phyloP scores from a whole-genome alignment of 495 filamentous ascomycete species.

The Aspergillus nidulans region DNA sequence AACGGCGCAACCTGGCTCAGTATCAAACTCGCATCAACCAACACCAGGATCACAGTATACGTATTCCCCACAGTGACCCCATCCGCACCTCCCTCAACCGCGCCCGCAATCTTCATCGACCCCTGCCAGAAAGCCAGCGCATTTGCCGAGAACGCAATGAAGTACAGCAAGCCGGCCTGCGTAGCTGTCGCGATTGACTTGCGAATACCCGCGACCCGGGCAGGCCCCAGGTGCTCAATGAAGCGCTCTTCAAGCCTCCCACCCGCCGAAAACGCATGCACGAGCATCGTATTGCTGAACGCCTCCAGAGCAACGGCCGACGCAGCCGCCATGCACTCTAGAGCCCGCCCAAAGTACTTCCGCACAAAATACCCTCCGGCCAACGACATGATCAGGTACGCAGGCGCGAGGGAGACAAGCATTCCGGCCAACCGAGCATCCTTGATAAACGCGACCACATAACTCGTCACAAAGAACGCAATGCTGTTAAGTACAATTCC shows the following conservation, averaged over 20 bases:
- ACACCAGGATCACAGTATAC: slow-evolving; percentile 61
- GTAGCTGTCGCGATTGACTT: slow-evolving; percentile 53
- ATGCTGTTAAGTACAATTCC: slow-evolving; percentile 54
- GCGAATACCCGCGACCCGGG: slow-evolving; percentile 50
- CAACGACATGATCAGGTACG: slow-evolving; percentile 59
- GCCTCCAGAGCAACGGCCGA: slow-evolving; percentile 45
- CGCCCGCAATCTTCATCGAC: slow-evolving; percentile 48
- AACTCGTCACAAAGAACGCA: slow-evolving; percentile 57
- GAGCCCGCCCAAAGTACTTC: slow-evolving; percentile 49
- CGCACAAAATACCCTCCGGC: slow-evolving; percentile 55
- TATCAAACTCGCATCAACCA: slow-evolving; percentile 59
- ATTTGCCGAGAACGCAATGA: slow-evolving; percentile 59
- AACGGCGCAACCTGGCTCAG: slow-evolving; percentile 61
- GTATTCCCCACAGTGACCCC: slow-evolving; percentile 50
- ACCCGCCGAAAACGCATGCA: slow-evolving; percentile 46
- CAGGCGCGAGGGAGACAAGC: slow-evolving; percentile 56
- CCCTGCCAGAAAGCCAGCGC: slow-evolving; percentile 65
- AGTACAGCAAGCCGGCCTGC: slow-evolving; percentile 58
- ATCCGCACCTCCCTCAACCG: slow-evolving; percentile 32
- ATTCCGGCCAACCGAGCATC: slow-evolving; percentile 37
- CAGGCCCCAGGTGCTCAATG: slow-evolving; percentile 34
- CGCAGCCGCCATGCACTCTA: slow-evolving; percentile 42
- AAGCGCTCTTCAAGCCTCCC: slow-evolving; percentile 48
- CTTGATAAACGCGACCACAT: slow-evolving; percentile 60
- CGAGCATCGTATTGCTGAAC: slow-evolving; percentile 40